phyloP scores from a whole-genome alignment of 2,329 filamentous ascomycete species.

The Talaromyces sp. region DNA sequence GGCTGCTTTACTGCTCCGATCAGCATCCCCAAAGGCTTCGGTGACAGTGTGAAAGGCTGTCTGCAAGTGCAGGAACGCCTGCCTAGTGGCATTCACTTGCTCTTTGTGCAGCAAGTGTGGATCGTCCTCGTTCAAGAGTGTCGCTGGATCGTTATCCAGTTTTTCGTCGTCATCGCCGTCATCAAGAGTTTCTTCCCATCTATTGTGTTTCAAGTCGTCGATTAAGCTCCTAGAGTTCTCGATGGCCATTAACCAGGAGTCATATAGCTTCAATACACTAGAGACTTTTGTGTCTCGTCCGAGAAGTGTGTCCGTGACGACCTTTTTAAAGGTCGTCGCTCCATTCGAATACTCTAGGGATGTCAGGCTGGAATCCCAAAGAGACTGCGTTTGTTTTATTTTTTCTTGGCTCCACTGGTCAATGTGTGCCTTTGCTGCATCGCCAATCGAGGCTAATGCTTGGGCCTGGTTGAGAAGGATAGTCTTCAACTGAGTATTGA shows the following conservation, averaged over 20 bases:
- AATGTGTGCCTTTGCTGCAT: slow-evolving; percentile 59
- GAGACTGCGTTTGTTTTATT: slow-evolving; percentile 48
- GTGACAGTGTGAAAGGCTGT: slow-evolving; percentile 38
- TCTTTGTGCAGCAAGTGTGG: slow-evolving; percentile 59
- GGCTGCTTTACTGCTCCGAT: slow-evolving; percentile 47
- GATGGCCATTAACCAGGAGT: slow-evolving; percentile 70
- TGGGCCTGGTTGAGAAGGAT: slow-evolving; percentile 61
- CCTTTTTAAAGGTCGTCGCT: slow-evolving; percentile 63
- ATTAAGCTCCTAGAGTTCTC: slow-evolving; percentile 41
- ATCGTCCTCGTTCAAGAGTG: slow-evolving; percentile 66
- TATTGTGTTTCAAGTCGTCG: slow-evolving; percentile 29
- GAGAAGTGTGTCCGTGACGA: slow-evolving; percentile 64
- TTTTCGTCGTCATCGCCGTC: slow-evolving; percentile 35
- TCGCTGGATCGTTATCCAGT: slow-evolving; percentile 27
- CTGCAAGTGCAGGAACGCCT: slow-evolving; percentile 55
- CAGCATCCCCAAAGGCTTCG: slow-evolving; percentile 43
- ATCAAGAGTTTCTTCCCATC: slow-evolving; percentile 36
- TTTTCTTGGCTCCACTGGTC: slow-evolving; percentile 55
- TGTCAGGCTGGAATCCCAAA: slow-evolving; percentile 66
- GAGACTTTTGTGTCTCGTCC: slow-evolving; percentile 67
- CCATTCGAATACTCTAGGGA: slow-evolving; percentile 63
- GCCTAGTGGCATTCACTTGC: slow-evolving; percentile 53
- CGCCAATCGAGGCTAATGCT: slow-evolving; percentile 62
- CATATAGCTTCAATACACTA: slow-evolving; percentile 59
- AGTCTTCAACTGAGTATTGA: slow-evolving; percentile 63